Conservation (phyloP, 805 yeast genomes). For the Metschnikowia henanensis region DNA sequence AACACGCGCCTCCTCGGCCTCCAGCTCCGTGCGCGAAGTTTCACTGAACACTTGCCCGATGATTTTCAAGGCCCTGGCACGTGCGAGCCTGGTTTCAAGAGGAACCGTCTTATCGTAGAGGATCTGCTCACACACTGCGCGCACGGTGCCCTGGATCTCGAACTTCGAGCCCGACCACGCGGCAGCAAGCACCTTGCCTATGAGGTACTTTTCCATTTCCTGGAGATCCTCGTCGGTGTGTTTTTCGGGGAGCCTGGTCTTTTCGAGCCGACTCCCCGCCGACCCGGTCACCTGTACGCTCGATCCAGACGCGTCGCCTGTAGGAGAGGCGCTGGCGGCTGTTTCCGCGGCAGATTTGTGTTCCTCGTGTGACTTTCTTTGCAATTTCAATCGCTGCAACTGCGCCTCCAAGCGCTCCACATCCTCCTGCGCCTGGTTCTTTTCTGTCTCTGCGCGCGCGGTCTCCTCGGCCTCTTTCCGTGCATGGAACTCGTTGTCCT, state of each 20-base stretch:
- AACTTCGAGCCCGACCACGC: slow-evolving; percentile 85
- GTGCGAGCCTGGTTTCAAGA: slow-evolving; percentile 45
- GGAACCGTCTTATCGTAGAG: slow-evolving; percentile 57
- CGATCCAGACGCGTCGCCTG: too few species aligned
- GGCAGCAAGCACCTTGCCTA: slow-evolving; percentile 79
- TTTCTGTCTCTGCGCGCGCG: slow-evolving; percentile 28
- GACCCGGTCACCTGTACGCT: too few species aligned
- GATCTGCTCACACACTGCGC: slow-evolving; percentile 68
- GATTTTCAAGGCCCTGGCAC: slow-evolving; percentile 63
- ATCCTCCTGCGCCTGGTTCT: slow-evolving; percentile 22
- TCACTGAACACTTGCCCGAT: slow-evolving; percentile 64
- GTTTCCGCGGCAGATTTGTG: too few species aligned
- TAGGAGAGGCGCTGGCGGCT: too few species aligned
- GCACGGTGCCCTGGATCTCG: slow-evolving; percentile 71
- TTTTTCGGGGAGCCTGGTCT: slow-evolving; percentile 31
- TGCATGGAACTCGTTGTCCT: slow-evolving; percentile 47
- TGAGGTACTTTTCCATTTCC: slow-evolving; percentile 68
- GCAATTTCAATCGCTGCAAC: slow-evolving; percentile 12
- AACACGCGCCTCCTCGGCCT: slow-evolving; percentile 73
- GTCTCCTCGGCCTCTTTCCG: slow-evolving; percentile 32
- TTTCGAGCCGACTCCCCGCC: slow-evolving; percentile 7
- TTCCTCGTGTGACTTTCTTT: slow-evolving; percentile 5
- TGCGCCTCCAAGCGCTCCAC: slow-evolving; percentile 19
- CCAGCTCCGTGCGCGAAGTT: slow-evolving; percentile 62
- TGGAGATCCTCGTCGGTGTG: slow-evolving; percentile 61